Evolutionary conservation across 2,329 filamentous ascomycete genomes (phyloP).

Genomic region (Ascochyta fabae): DNA sequence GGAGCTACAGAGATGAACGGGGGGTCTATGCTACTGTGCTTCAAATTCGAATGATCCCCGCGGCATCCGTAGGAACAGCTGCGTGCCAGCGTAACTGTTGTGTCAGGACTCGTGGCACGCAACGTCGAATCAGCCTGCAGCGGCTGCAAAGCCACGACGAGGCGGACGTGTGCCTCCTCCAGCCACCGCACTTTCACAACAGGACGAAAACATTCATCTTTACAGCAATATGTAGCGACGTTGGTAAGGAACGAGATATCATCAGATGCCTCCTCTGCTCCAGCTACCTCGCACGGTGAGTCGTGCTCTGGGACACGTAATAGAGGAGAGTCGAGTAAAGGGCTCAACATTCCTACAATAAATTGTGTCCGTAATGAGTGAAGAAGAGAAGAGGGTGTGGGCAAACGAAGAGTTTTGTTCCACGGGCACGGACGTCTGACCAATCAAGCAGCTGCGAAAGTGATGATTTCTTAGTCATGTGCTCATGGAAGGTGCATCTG

Average conservation of each 20-base stretch:
- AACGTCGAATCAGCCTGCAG: conserved; percentile 1
- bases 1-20: neutral
- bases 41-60: neutral
- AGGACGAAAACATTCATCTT: neutral
- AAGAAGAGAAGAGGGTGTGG: conserved; percentile 39
- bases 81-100: neutral
- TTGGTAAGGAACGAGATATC: conserved; percentile 71
- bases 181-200: neutral
- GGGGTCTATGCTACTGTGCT: neutral
- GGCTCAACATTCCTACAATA: conserved; percentile 68
- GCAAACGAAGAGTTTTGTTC: conserved; percentile 37
- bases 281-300: conserved; percentile 66
- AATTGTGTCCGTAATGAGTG: conserved; percentile 68
- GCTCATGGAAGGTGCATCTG: conserved; percentile 1
- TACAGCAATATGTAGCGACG: conserved; percentile 61
- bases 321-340: conserved; percentile 64
- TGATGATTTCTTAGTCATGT: conserved; percentile 20
- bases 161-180: neutral
- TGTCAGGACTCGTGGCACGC: conserved; percentile 1
- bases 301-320: conserved; percentile 67
- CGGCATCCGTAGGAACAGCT: neutral
- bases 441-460: conserved; percentile 36
- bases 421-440: conserved; percentile 27
- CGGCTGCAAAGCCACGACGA: neutral
- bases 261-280: conserved; percentile 66